Base-by-base conservation (phyloP, 495 filamentous ascomycete species). In the Lepidopterella palustris region DNA sequence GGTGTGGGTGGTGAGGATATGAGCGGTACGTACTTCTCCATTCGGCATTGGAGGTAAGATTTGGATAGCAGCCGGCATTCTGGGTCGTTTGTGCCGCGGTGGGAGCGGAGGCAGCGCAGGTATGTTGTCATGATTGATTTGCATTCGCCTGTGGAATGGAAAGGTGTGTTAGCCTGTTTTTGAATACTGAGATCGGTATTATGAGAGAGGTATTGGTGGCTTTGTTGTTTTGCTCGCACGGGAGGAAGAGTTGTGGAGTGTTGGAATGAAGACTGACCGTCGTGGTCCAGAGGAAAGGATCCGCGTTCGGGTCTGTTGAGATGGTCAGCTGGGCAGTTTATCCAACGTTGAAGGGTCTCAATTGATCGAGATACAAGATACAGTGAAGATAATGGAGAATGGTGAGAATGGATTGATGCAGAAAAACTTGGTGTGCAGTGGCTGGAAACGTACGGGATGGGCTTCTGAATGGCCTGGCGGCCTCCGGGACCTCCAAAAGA, bases 271-370 rank as follows among this genome's bases (percentile, higher is more conserved):
- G 47, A 63, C 76, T 69, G 77, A 92, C 90, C 92, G 68, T 95
- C 90, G 64, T 96, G 92, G 70, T 98, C 93, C 45, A 98, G 84
- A 23, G 93, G 93, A 68, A 98, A 98, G 71, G 90, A 95, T 45
- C 93, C 93, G 55, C 93, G 87, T 72, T 98, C 90, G 0, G 93
- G 93, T 50, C 90, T 95, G 63, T 31, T n/a, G n/a, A 60, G 45
- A 50, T 50, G 2, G 5, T 45, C 23, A 70, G 57, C 48, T 57
- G 20, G 24, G 18, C 26, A 35, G 31, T 56, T 29, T 13, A 18
- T n/a, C 56, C 52, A 56, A 11, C 3, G 13, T 42, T 3, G 9
- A 11, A 3, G 3, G 9, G 35, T 42, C 10, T 42, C 35, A 42
- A 42, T 42, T 42, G 35, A 10, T 42, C 3, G n/a, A n/a, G n/a